These are phyloP conservation scores for Yamadazyma nakazawae DNA, from an alignment of 805 yeast species.

Conservation along the genomic window DNA sequence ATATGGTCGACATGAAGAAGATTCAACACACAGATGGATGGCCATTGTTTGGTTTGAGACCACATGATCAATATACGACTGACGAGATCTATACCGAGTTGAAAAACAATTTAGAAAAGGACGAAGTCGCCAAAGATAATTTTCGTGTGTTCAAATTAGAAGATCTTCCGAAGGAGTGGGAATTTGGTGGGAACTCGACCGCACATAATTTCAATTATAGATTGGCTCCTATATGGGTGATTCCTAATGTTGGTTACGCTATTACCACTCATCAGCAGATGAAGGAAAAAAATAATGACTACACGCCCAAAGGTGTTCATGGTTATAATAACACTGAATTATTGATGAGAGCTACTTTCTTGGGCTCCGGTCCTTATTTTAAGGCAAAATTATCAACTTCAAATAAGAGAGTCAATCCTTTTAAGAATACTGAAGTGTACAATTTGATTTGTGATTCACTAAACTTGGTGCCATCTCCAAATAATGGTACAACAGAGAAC, in stretches of 20 bases:
- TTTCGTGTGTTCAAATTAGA: conserved; percentile 52
- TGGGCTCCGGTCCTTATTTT: conserved; percentile 82
- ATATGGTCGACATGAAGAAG: conserved; percentile 51
- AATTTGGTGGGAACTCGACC: conserved; percentile 45
- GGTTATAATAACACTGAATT: conserved; percentile 79
- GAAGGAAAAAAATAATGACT: conserved; percentile 46
- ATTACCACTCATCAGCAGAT: conserved; percentile 59
- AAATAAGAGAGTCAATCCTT: conserved; percentile 49
- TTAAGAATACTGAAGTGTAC: conserved; percentile 70
- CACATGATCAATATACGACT: conserved; percentile 37
- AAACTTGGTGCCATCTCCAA: conserved; percentile 46
- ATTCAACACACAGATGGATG: conserved; percentile 73
- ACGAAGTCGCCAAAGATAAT: conserved; percentile 16
- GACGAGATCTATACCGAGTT: conserved; percentile 49
- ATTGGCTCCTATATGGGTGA: conserved; percentile 80
- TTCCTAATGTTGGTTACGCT: conserved; percentile 81
- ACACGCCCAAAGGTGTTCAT: conserved; percentile 73
- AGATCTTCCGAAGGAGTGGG: conserved; percentile 51
- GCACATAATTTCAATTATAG: conserved; percentile 50
- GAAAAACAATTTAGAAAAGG: conserved; percentile 15
- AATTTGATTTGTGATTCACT: conserved; percentile 69
- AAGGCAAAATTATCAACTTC: conserved; percentile 27
- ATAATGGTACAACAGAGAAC: conserved; percentile 49
- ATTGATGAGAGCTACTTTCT: conserved; percentile 78
- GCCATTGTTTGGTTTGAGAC: conserved; percentile 81